Evolutionary conservation across 441 rosid species (phyloP), one percentile per base, ranked within the genome.

Genomic region (Macaranga tanarius): DNA sequence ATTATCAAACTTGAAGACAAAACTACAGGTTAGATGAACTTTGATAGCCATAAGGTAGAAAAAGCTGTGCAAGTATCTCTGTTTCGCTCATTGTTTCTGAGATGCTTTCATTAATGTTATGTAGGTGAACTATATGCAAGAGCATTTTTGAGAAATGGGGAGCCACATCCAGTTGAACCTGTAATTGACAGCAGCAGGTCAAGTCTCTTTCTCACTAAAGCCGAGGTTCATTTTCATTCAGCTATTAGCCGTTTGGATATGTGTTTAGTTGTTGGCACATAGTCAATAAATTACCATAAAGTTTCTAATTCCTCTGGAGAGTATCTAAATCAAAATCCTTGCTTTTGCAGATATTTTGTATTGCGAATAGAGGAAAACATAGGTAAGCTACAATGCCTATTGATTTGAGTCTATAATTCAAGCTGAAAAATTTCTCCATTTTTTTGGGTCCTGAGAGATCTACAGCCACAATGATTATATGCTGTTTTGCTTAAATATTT

Each of bases 141-240:
- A 79, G 95, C 99, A 58, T 95, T 95, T 86, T 80, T 95, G 78
- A 88, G 97, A 84, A 85, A 85, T 45, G 99, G 95, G 61, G 97
- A 95, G 73, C 96, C 86, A 4, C 97, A 95, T 84, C 98, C 99
- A 8, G 97, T 95, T 78, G 99, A 95, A 87, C 67, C 96, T 58
- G 99, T 95, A 75, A 86, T 95, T 77, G 99, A 95, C 78, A 95
- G 99, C 84, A 95, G 99, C 94, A 91, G 99, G 99, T 92, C 57
- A 57, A 73, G 65, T 63, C 60, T 50, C 67, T 62, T 71, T 79
- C 79, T 73, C 31, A 45, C 56, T 55, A 48, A 74, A 68, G 50
- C 62, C 45, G 52, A 45, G 17, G 55, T 61, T 64, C 26, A 48
- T 62, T 51, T 48, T 66, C 40, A 9, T 70, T 77, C 63, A 38